Base-by-base conservation (phyloP, 164 flowering plant species). In the Euptelea pleiosperma region DNA sequence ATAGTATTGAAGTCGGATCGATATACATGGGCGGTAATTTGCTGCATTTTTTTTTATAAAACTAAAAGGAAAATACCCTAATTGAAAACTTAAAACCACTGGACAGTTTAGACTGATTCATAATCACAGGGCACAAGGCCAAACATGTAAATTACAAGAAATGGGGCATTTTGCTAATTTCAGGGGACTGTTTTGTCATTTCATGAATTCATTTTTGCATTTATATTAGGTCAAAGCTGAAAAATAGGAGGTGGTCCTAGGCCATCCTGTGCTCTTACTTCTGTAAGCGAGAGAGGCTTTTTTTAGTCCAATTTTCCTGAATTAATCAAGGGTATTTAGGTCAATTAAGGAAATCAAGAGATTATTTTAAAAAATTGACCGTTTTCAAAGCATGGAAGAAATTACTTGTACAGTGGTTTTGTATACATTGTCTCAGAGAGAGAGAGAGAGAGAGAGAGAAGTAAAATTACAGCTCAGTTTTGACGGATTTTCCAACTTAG, bases 401-500 rank as follows among this genome's bases (percentile, higher is more conserved):
- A 39, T 24, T 34, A 24, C 3, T 25, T 8, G 6, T 45, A 8
- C 12, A 24, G 8, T 41, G 22, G 3, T 19, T 21, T 12, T 43
- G 8, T 33, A 25, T 46, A 7, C 33, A 33, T 1, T 49, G 19
- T 60, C 50, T 18, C 3, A 36, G 3, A 45, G 22, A 31, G 19
- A 50, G 19, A 39, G 35, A 5, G 15, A 47, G 31, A 58, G 26
- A 51, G 11, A 39, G 3, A 42, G 24, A n/a, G n/a, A n/a, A n/a
- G n/a, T n/a, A n/a, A 12, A 31, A 35, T 43, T 44, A 29, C 42
- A 53, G 42, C 39, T 39, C 24, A 33, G 29, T 43, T 58, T 28
- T 55, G 52, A 21, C 67, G 34, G 47, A 41, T 12, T 26, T 56
- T 56, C 18, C 51, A 30, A 37, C 28, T 41, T n/a, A 48, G 46